Base-by-base conservation (phyloP, 2,329 filamentous ascomycete genomes). In the Fusarium concolor region DNA sequence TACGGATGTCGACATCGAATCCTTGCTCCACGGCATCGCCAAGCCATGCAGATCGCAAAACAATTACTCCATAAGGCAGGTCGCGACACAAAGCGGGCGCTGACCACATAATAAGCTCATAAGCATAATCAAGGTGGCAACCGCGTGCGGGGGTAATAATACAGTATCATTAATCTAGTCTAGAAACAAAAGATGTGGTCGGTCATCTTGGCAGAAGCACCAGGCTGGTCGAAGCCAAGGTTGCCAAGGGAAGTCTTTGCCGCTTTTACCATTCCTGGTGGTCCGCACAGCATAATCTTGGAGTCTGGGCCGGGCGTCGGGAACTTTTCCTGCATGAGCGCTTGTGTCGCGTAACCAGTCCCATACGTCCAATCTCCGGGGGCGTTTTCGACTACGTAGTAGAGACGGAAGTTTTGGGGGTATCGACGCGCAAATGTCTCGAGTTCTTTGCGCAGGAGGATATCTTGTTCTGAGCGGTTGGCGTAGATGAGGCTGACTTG, bases 221-320 rank as follows among this genome's bases (percentile, higher is more conserved):
- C 82, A 0, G 86, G 83, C 54, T 81, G 78, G 62, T 84, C 76
- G 62, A 84, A 89, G 0, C 86, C 87, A 35, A 89, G 57, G 11
- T 77, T 77, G 1, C 76, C 77, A 62, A 88, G 72, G 10, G 76
- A 78, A 70, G 82, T 85, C 78, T 88, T 89, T 15, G 83, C 80
- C 0, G 85, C 86, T 43, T 83, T 83, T 3, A 90, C 78, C 86
- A 90, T 87, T 0, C 83, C 84, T 0, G 87, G 87, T 0, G 88
- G 88, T 0, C 88, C 88, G 67, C 88, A 90, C 2, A 90, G 76
- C 79, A 89, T 78, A 10, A 87, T 73, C 73, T 87, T 89, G 3
- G 81, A 80, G 15, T 86, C 83, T 0, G 71, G 43, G 1, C 76
- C 78, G 1, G 86, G 76, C 0, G 70, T 66, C 2, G 87, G 86